Conservation (phyloP, 306 rosid genomes). For the Cicer yamashitae region DNA sequence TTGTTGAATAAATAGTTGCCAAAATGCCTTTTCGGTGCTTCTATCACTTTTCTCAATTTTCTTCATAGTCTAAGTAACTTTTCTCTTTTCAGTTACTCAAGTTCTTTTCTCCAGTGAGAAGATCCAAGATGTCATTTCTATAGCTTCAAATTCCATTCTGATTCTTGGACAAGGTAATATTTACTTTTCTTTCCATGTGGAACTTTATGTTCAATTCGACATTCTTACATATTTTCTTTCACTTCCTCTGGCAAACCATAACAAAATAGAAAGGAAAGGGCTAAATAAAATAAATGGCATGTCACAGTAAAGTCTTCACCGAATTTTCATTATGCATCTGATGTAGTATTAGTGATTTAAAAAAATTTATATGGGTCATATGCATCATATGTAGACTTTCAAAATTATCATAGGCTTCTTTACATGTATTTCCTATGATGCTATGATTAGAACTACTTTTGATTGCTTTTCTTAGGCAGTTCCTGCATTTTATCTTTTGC, state of each 20-base stretch:
- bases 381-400: slow-evolving; percentile 6
- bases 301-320: background rate
- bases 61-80: slow-evolving; percentile 14
- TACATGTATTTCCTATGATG: background rate
- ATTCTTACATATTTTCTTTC: slow-evolving; percentile 16
- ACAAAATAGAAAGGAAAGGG: slow-evolving; percentile 15
- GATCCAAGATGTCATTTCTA: slow-evolving; percentile 77
- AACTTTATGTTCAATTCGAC: slow-evolving; percentile 36
- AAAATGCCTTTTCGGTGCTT: background rate
- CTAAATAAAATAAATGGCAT: slow-evolving; percentile 4
- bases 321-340: slow-evolving; percentile 6
- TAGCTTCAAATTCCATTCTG: slow-evolving; percentile 72
- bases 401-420: slow-evolving; percentile 19
- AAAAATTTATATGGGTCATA: slow-evolving; percentile 5
- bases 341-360: slow-evolving; percentile 12
- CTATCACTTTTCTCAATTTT: slow-evolving; percentile 16
- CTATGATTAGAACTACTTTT: slow-evolving; percentile 34
- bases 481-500: background rate
- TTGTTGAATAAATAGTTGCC: slow-evolving; percentile 14
- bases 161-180: slow-evolving; percentile 90
- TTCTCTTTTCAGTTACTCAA: slow-evolving; percentile 59
- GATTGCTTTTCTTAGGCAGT: slow-evolving; percentile 32
- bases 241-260: slow-evolving; percentile 14
- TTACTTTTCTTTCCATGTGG: background rate
- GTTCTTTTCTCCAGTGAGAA: slow-evolving; percentile 76